Evolutionary conservation across 2,329 filamentous ascomycete genomes (phyloP).

Genomic region (Pyrenophora seminiperda): DNA sequence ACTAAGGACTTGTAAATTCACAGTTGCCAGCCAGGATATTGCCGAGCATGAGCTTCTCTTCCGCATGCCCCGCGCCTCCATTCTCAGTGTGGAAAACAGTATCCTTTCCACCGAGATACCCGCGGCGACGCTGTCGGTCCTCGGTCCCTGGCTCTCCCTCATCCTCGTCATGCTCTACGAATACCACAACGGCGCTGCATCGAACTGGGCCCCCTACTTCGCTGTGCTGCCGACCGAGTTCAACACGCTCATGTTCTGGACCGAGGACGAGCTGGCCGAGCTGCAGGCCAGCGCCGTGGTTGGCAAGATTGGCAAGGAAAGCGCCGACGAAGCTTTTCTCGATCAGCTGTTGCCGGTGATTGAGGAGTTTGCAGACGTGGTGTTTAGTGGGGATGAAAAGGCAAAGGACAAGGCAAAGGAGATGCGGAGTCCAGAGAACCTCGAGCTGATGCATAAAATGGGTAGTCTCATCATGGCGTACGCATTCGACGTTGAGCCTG

Average conservation of each 20-base stretch:
- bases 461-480: conserved; percentile 91
- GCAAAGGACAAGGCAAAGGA: conserved; percentile 46
- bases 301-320: conserved; percentile 73
- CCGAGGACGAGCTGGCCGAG: conserved; percentile 67
- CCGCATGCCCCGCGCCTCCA: conserved; percentile 72
- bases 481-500: conserved; percentile 77
- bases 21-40: conserved; percentile 75
- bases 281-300: conserved; percentile 79
- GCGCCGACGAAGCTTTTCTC: conserved; percentile 72
- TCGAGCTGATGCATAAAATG: conserved; percentile 74
- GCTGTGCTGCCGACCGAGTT: conserved; percentile 72
- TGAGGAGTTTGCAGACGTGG: conserved; percentile 44
- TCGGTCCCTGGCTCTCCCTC: conserved; percentile 59
- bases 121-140: conserved; percentile 37
- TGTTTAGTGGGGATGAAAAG: conserved; percentile 47
- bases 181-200: conserved; percentile 62
- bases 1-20: conserved; percentile 20
- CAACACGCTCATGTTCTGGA: conserved; percentile 92
- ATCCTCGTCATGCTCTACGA: conserved; percentile 86
- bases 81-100: conserved; percentile 77
- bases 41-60: conserved; percentile 77
- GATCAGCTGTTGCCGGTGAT: conserved; percentile 61
- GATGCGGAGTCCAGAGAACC: conserved; percentile 54
- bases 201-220: conserved; percentile 79
- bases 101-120: conserved; percentile 62